Conservation (phyloP, 768 basidiomycete genomes). For the Boletellus sp. region DNA sequence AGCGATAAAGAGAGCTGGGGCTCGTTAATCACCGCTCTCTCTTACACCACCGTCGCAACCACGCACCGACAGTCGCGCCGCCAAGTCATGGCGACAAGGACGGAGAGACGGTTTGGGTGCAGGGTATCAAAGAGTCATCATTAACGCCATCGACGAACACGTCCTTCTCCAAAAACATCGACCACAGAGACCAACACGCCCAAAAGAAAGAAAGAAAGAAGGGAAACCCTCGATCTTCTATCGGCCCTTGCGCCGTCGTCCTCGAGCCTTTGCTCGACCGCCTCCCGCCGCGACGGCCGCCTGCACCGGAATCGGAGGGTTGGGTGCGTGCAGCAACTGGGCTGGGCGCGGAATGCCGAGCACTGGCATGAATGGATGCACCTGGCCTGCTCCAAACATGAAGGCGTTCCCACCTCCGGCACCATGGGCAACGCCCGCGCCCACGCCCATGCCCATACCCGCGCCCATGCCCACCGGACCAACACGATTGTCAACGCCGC, state of each 20-base stretch:
- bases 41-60: no score
- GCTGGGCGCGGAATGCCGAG: not conserved
- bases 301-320: not conserved
- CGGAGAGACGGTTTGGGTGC: no score
- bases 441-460: not conserved
- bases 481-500: no score
- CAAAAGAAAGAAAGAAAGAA: no score
- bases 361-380: conserved; percentile 6
- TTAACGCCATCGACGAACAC: no score
- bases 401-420: conserved; percentile 1
- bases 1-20: no score
- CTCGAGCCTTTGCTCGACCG: not conserved
- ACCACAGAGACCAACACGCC: no score
- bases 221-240: not conserved
- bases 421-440: not conserved
- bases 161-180: no score
- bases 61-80: no score
- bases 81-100: no score
- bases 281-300: conserved; percentile 2
- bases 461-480: not conserved
- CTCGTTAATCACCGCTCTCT: no score
- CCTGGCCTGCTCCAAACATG: conserved; percentile 17
- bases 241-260: conserved; percentile 9
- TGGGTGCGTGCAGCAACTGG: not conserved
- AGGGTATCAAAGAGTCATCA: no score